These are phyloP conservation scores for Colletotrichum viniferum DNA, from an alignment of 2,329 filamentous ascomycete species.

Conservation along the genomic window DNA sequence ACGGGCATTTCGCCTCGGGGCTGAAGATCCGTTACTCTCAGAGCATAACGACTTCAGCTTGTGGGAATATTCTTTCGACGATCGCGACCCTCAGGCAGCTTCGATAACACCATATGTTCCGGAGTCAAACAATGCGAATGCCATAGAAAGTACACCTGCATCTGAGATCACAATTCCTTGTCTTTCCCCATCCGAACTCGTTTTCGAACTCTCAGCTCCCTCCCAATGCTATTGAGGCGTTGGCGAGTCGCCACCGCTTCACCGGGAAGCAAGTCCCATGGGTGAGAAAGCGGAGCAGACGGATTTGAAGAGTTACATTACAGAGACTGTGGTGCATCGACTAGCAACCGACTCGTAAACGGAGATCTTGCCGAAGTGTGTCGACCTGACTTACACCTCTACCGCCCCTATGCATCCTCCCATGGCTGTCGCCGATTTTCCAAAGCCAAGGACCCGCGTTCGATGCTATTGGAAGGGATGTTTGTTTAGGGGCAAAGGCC, in stretches of 20 bases:
- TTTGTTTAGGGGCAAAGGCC: fast-evolving
- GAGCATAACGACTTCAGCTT: fast-evolving
- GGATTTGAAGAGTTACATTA: fast-evolving
- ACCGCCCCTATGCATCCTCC: fast-evolving
- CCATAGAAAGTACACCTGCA: neutral
- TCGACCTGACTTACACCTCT: fast-evolving
- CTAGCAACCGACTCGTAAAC: fast-evolving
- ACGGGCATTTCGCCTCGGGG: neutral
- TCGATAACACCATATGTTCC: fast-evolving
- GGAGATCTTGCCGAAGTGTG: fast-evolving
- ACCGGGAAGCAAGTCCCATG: neutral
- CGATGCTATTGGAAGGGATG: neutral
- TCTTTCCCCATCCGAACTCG: neutral
- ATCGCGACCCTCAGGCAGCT: fast-evolving
- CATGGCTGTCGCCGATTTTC: neutral
- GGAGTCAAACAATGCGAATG: neutral
- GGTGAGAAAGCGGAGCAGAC: neutral
- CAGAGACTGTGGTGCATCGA: fast-evolving
- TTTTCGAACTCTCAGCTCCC: neutral
- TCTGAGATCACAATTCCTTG: neutral
- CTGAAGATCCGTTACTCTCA: neutral
- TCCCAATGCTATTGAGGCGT: neutral
- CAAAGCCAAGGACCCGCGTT: neutral
- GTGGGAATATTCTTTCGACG: neutral
- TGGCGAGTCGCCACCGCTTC: neutral